These are phyloP conservation scores for Oryza nivara DNA, from an alignment of 176 grass and related monocot genomes.

Conservation along the genomic window DNA sequence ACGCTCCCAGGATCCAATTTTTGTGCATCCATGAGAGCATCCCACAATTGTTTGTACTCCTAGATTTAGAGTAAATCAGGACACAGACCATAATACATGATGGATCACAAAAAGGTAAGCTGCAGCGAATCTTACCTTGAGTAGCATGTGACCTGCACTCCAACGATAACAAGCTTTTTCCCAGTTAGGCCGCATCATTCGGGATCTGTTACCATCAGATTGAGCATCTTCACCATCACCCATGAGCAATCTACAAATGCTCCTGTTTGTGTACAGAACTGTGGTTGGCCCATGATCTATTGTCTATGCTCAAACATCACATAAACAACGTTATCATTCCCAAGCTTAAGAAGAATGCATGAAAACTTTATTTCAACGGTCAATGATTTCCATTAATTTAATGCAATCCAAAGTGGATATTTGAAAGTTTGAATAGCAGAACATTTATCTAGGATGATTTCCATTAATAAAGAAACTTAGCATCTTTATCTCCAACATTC, in stretches of 20 bases:
- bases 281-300: constrained; percentile 20
- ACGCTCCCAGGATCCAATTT: constrained; percentile 35
- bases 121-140: constrained; percentile 4
- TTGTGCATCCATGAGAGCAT: constrained; percentile 38
- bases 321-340: too few relatives aligned
- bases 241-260: constrained; percentile 45
- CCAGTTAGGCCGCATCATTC: constrained; percentile 32
- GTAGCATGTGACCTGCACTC: constrained; percentile 14
- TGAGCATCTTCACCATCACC: constrained; percentile 47
- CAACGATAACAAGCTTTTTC: constrained; percentile 37
- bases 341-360: too few relatives aligned
- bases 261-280: constrained; percentile 48
- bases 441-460: too few relatives aligned
- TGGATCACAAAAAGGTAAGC: neutral
- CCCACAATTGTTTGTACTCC: constrained; percentile 36
- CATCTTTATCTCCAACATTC: too few relatives aligned
- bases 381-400: too few relatives aligned
- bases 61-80: neutral
- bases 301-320: constrained; percentile 14
- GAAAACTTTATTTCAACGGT: too few relatives aligned
- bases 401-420: too few relatives aligned
- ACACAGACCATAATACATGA: neutral
- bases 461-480: too few relatives aligned
- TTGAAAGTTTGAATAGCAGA: too few relatives aligned
- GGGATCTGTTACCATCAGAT: constrained; percentile 38